Evolutionary conservation across 2,329 filamentous ascomycete species (phyloP).

Genomic region (Aspergillus puulaauensis): DNA sequence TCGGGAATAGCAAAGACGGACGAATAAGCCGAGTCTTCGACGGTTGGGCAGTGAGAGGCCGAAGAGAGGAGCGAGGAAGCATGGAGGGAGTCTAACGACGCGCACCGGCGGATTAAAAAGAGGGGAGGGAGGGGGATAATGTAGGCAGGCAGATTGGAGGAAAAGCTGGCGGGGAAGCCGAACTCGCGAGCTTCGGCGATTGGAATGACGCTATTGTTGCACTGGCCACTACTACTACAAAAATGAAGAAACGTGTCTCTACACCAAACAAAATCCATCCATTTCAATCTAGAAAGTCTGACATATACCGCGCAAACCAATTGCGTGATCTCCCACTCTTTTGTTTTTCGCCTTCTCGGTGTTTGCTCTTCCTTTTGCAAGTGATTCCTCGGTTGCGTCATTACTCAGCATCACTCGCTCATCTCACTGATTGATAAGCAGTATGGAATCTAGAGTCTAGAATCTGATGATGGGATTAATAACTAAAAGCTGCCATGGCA

Average conservation of each 20-base stretch:
- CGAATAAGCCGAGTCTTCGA: constrained; percentile 16
- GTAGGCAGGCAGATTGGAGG: constrained; percentile 2
- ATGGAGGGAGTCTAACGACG: constrained; percentile 17
- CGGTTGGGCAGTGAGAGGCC: constrained; percentile 17
- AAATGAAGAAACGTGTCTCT: neutral
- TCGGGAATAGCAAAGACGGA: constrained; percentile 4
- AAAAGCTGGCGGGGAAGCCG: constrained; percentile 8
- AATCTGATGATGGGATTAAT: neutral
- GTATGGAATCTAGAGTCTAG: neutral
- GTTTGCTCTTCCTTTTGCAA: too few relatives aligned
- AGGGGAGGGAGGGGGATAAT: neutral
- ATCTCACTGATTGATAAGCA: constrained; percentile 3
- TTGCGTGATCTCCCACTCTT: neutral
- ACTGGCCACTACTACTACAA: neutral
- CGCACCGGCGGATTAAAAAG: neutral
- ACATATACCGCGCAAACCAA: too few relatives aligned
- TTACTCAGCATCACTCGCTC: constrained; percentile 3
- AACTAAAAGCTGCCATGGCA: neutral
- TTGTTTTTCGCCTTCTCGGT: neutral
- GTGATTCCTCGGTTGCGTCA: neutral
- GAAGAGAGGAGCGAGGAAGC: constrained; percentile 21
- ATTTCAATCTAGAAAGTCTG: neutral
- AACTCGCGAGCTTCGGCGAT: neutral
- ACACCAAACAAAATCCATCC: neutral
- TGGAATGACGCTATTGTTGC: constrained; percentile 1